phyloP scores from a whole-genome alignment of 352 stramenopile species.

The Globisporangium paroecandrum region DNA sequence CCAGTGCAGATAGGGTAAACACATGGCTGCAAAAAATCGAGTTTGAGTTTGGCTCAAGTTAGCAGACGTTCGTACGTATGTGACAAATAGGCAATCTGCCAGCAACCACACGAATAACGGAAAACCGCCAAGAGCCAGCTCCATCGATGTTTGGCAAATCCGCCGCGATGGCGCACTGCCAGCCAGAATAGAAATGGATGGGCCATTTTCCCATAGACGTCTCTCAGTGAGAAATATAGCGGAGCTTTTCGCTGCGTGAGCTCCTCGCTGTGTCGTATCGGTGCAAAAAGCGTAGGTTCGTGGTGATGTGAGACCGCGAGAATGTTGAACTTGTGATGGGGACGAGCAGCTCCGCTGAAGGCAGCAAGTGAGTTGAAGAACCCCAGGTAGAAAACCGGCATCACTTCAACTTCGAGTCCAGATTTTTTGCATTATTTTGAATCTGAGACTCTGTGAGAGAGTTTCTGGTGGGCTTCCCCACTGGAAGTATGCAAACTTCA shows the following conservation, averaged over 20 bases:
- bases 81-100: neutral
- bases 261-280: neutral
- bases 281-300: neutral
- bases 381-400: neutral
- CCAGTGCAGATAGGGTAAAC: neutral
- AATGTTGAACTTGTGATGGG: slow-evolving; percentile 1
- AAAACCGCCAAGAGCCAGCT: neutral
- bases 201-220: neutral
- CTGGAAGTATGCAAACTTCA: neutral
- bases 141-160: neutral
- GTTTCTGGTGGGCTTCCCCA: neutral
- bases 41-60: neutral
- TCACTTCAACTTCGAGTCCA: neutral
- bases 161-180: neutral
- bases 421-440: neutral
- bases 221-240: neutral
- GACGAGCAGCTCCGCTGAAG: neutral
- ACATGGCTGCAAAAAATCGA: neutral
- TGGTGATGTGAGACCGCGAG: neutral
- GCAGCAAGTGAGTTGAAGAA: neutral
- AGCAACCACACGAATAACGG: neutral
- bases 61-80: neutral
- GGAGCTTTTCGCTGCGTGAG: neutral
- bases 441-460: neutral
- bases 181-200: neutral